These are phyloP conservation scores for Rosa chinensis DNA, from an alignment of 306 rosid genomes.

Conservation along the genomic window DNA sequence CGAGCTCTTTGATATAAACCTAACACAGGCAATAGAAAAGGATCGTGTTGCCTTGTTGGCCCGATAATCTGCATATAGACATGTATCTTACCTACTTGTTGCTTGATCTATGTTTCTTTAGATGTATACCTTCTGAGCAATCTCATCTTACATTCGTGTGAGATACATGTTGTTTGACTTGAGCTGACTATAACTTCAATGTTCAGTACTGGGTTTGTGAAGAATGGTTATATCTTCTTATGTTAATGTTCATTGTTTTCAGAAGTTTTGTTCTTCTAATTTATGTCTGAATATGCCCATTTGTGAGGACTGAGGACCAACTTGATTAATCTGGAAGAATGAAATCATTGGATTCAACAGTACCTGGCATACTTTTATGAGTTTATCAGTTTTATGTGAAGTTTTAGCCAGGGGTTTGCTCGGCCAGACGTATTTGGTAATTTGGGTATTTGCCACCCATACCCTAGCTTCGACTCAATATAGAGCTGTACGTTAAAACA, in stretches of 20 bases:
- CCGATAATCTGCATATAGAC: no score
- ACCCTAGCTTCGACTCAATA: no score
- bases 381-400: no score
- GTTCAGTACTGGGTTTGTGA: not conserved
- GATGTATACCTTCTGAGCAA: slow-evolving; percentile 4
- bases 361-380: not conserved
- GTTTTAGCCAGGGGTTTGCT: no score
- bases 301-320: not conserved
- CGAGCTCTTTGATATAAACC: no score
- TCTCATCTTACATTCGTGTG: not conserved
- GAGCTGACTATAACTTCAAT: not conserved
- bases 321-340: not conserved
- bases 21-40: no score
- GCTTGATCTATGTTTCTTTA: not conserved
- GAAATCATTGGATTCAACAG: not conserved
- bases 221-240: not conserved
- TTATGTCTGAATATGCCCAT: not conserved
- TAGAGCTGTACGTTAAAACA: not conserved
- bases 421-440: no score
- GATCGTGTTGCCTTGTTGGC: no score
- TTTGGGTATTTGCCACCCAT: no score
- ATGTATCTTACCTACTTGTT: not conserved
- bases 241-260: not conserved
- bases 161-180: not conserved
- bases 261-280: not conserved